These are phyloP conservation scores for Telopea speciosissima DNA, from an alignment of 177 flowering plant species.

Conservation along the genomic window DNA sequence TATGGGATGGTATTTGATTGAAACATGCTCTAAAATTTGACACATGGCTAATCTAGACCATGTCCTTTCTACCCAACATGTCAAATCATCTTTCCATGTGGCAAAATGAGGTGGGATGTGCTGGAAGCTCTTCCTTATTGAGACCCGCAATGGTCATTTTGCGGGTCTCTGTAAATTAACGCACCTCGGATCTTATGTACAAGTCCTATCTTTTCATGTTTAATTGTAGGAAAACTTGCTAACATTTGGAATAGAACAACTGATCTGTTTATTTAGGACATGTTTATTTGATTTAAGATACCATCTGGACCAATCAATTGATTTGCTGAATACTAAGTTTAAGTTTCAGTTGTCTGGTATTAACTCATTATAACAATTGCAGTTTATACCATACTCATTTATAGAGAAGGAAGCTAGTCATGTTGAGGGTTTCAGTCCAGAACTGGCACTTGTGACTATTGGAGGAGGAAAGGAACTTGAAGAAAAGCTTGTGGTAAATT, in stretches of 20 bases:
- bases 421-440: slow-evolving; percentile 98
- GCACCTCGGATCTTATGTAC: not conserved
- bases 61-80: too few species aligned
- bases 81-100: not conserved
- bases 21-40: not conserved
- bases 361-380: slow-evolving; percentile 16
- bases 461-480: slow-evolving; percentile 98
- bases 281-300: not conserved
- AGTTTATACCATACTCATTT: slow-evolving; percentile 96
- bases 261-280: too few species aligned
- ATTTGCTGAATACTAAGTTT: not conserved
- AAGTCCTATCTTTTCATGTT: not conserved
- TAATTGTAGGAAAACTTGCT: not conserved
- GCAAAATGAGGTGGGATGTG: too few species aligned
- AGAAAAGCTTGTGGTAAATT: slow-evolving; percentile 94
- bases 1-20: too few species aligned
- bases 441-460: slow-evolving; percentile 85
- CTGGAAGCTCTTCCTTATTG: too few species aligned
- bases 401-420: slow-evolving; percentile 99
- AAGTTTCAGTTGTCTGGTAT: not conserved
- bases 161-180: not conserved
- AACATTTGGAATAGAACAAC: too few species aligned
- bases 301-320: not conserved
- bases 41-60: too few species aligned
- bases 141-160: too few species aligned